Evolutionary conservation across 306 rosid genomes (phyloP), one percentile per base, ranked within the genome.

Genomic region (Inga oerstediana): DNA sequence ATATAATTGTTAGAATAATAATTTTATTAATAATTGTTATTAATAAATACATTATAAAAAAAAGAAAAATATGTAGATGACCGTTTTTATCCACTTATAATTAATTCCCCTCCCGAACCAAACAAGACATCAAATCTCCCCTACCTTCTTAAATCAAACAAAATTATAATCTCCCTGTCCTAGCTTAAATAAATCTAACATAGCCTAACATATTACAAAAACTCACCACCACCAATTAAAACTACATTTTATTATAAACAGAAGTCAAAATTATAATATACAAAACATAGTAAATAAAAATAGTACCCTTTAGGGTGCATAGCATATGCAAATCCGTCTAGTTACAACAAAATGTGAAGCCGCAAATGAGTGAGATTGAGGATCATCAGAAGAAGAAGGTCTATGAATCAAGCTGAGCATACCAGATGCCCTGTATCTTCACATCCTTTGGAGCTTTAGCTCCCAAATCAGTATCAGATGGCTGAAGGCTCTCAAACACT

Each of bases 371-470:
- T 16, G 41, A 61, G 37, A 49, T 34, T 41, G 30, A 56, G 12
- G 17, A 51, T 27, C 30, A 27, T 7, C 16, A 77, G 20, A 51
- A 22, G 54, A 41, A 30, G 39, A 20, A 61, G 59, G 12, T 87
- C 92, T 90, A 90, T 45, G 84, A 89, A 1, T 93, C 99, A 75
- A 95, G 99, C 93, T 95, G 99, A 83, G 97, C 99, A 85, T 95
- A 95, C 99, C 99, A 95, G 46, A 96, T 4, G 3, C 99, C 99
- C 86, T 91, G 96, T 80, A 96, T 93, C 88, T 96, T 96, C 10
- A 96, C 98, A 10, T 96, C 99, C 91, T 96, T 96, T 1, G 99
- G 98, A 70, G 81, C 85, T 86, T 96, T 96, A 3, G 99, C 98
- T 9, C 99, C 99, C 93, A 96, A 88, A 79, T 96, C 99, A 82